Base-by-base conservation (phyloP, 163 green algal species). In the Prototheca wickerhamii region DNA sequence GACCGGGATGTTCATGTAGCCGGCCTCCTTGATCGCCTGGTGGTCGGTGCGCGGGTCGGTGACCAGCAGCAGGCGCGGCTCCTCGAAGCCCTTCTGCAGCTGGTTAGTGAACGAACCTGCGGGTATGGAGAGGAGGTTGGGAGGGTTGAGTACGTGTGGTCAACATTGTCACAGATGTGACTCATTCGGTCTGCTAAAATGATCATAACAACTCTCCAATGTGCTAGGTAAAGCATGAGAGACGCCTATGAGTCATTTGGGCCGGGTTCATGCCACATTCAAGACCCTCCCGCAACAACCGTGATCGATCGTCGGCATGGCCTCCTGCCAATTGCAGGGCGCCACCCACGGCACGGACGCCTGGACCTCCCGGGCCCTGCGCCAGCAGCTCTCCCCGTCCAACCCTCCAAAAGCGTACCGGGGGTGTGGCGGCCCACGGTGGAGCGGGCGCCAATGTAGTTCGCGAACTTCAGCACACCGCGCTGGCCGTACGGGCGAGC, bases 1-100 rank as follows among this genome's bases (percentile, higher is more conserved):
- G 61, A 89, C 95, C 58, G 94, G 94, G 74, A 99, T 96, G 91
- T 98, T 98, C 79, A 96, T 88, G 77, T 98, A 97, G 34, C 87
- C 80, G 5, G 92, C 87, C 87, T 99, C 94, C 65, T 87, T 91
- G 72, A 97, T 93, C 34, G 93, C 91, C 91, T 99, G 93, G 80
- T 95, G 88, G 81, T 96, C 89, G 29, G 79, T 85, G 60, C 86
- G 78, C 18, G 87, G 86, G 74, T 96, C 88, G 28, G 92, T 98
- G 56, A 98, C 71, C 34, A 99, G 81, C 28, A 99, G 79, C 76
- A 99, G 84, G 56, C 94, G 82, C 3, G 94, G 94, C 90, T 99
- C 94, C 81, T 93, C 85, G 70, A 97, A 99, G 56, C 84, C 71
- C 79, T 97, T 95, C 79, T 98, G 91, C 62, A 96, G 90, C 85